These are phyloP conservation scores for Cucurbita ficifolia DNA, from an alignment of 306 rosid species.

Conservation along the genomic window DNA sequence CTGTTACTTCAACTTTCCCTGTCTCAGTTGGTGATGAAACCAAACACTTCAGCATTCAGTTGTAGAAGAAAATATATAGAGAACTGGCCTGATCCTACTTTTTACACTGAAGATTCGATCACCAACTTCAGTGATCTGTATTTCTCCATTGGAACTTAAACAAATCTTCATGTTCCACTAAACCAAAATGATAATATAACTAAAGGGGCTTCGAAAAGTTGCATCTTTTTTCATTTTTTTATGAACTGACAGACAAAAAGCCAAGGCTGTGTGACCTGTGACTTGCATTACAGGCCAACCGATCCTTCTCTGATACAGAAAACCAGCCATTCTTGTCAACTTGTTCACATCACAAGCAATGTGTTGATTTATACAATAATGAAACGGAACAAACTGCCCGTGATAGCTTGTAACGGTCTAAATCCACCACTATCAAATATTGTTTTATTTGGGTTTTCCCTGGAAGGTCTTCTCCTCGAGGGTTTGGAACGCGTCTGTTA, in stretches of 20 bases:
- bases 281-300: conserved; percentile 7
- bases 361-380: neutral
- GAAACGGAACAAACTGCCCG: no score
- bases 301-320: neutral
- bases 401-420: no score
- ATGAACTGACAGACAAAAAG: neutral
- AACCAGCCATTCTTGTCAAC: neutral
- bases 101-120: neutral
- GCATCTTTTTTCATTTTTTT: neutral
- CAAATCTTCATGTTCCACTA: neutral
- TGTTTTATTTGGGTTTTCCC: no score
- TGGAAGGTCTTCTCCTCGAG: no score
- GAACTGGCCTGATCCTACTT: neutral
- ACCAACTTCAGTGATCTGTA: no score
- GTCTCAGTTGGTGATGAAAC: conserved; percentile 53
- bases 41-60: conserved; percentile 36
- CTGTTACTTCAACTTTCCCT: conserved; percentile 40
- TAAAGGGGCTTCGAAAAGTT: neutral
- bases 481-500: no score
- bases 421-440: no score
- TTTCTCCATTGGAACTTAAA: neutral
- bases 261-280: neutral
- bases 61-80: conserved; percentile 9
- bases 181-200: neutral
- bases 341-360: neutral